Conservation (phyloP, 2,329 filamentous ascomycete species). For the Ophiostoma populinum region DNA sequence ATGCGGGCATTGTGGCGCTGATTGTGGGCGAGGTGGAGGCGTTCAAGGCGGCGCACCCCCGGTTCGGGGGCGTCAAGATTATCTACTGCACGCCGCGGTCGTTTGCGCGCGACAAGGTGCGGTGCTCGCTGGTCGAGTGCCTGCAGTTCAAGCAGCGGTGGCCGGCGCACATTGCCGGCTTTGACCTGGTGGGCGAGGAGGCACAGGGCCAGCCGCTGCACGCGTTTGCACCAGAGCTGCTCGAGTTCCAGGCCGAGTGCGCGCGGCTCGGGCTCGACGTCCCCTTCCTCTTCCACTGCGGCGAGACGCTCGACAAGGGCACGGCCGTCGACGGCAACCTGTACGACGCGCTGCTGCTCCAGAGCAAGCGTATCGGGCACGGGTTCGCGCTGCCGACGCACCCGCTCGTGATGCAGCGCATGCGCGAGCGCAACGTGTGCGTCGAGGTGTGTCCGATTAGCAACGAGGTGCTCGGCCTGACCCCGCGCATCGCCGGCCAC, state of each 20-base stretch:
- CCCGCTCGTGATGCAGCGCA: slow-evolving; percentile 45
- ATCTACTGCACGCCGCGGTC: slow-evolving; percentile 55
- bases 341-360: slow-evolving; percentile 47
- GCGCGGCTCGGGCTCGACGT: slow-evolving; percentile 31
- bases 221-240: slow-evolving; percentile 35
- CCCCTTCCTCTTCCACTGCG: slow-evolving; percentile 61
- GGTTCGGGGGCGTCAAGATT: slow-evolving; percentile 49
- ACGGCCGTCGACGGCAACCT: slow-evolving; percentile 50
- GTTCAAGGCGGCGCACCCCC: slow-evolving; percentile 24
- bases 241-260: slow-evolving; percentile 38
- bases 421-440: slow-evolving; percentile 46
- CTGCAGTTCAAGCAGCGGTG: slow-evolving; percentile 39
- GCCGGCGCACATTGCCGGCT: slow-evolving; percentile 46
- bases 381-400: slow-evolving; percentile 54
- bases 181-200: slow-evolving; percentile 56
- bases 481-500: slow-evolving; percentile 46
- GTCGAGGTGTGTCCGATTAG: slow-evolving; percentile 66
- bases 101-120: slow-evolving; percentile 30
- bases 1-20: slow-evolving; percentile 41
- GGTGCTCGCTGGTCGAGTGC: slow-evolving; percentile 40
- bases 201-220: slow-evolving; percentile 39
- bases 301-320: slow-evolving; percentile 53
- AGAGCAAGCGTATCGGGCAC: slow-evolving; percentile 54
- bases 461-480: slow-evolving; percentile 58
- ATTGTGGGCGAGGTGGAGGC: slow-evolving; percentile 35